Evolutionary conservation across 2,329 filamentous ascomycete species (phyloP).

Genomic region (Fusarium sarcochroum): DNA sequence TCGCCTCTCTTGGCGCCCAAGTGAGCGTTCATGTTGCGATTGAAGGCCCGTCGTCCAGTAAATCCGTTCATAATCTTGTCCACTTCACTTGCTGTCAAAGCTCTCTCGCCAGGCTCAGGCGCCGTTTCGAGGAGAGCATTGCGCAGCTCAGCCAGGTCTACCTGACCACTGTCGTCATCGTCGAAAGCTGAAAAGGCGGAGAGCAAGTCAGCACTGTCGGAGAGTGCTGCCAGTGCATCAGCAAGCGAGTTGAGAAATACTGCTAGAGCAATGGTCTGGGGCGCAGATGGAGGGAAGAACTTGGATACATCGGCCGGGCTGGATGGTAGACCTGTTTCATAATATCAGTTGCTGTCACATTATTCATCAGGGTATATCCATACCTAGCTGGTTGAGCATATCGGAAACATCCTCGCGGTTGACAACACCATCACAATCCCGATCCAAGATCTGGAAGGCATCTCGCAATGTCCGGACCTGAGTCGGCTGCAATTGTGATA

Average conservation of each 20-base stretch:
- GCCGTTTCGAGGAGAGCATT: conserved; percentile 87
- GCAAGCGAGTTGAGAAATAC: conserved; percentile 89
- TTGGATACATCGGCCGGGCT: conserved; percentile 77
- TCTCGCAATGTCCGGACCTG: conserved; percentile 92
- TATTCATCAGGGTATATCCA: background rate
- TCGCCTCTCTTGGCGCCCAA: conserved; percentile 78
- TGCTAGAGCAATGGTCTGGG: conserved; percentile 84
- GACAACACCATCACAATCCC: conserved; percentile 87
- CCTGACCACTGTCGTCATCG: conserved; percentile 93
- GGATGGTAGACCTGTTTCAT: conserved; percentile 77
- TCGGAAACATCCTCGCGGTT: conserved; percentile 87
- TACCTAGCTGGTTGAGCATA: conserved; percentile 88
- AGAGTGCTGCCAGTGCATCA: conserved; percentile 79
- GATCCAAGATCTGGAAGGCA: conserved; percentile 92
- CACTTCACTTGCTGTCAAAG: conserved; percentile 80
- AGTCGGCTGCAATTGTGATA: conserved; percentile 82
- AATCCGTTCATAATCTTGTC: conserved; percentile 92
- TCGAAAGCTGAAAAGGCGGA: conserved; percentile 97
- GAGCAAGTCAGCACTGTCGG: conserved; percentile 82
- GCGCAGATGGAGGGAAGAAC: conserved; percentile 83
- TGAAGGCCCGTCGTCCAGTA: conserved; percentile 86
- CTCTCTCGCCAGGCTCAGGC: conserved; percentile 77
- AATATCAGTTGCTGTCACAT: conserved; percentile 13
- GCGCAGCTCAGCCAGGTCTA: conserved; percentile 85
- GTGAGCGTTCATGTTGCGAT: conserved; percentile 69